Percentiles rank a stretch among this genome's conserved stretches.
These are phyloP conservation scores for Nectriaceae sp. DNA, from an alignment of 2,329 filamentous ascomycete genomes.

Conservation along the genomic window DNA sequence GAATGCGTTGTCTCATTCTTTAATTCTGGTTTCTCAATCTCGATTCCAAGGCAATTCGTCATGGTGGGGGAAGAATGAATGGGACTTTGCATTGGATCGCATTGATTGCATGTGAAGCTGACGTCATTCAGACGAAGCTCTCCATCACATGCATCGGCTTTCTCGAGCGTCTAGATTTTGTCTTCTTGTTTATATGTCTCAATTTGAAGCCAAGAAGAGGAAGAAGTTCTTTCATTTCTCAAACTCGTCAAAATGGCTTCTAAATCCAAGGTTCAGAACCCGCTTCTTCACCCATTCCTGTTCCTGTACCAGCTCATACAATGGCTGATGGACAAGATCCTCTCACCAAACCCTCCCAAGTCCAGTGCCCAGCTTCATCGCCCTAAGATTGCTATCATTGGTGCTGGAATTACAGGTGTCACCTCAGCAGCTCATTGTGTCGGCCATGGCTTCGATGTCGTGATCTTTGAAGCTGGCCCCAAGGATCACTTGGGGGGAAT, in stretches of 20 bases:
- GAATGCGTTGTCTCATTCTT: slow-evolving; percentile 7
- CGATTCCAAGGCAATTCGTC: slow-evolving; percentile 3
- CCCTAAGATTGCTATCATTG: slow-evolving; percentile 69
- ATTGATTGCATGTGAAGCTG: slow-evolving; percentile 17
- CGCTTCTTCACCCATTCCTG: slow-evolving; percentile 54
- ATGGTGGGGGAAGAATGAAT: slow-evolving; percentile 4
- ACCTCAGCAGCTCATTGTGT: slow-evolving; percentile 81
- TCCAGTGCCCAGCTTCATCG: slow-evolving; percentile 57
- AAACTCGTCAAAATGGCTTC: slow-evolving; percentile 32
- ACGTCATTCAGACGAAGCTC: slow-evolving; percentile 26
- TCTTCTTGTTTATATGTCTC: background rate
- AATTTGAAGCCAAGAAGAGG: background rate
- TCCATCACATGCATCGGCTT: slow-evolving; percentile 16
- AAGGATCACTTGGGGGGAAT: slow-evolving; percentile 73
- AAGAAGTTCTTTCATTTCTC: background rate
- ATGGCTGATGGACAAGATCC: slow-evolving; percentile 61
- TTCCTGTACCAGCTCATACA: slow-evolving; percentile 68
- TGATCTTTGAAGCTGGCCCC: slow-evolving; percentile 73
- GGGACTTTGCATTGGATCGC: no score
- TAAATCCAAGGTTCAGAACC: slow-evolving; percentile 37
- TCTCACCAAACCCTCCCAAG: slow-evolving; percentile 70
- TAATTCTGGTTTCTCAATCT: background rate
- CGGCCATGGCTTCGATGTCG: slow-evolving; percentile 82
- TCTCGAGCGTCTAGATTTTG: background rate
- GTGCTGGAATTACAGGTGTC: slow-evolving; percentile 72